Conservation (phyloP, 2,329 filamentous ascomycete genomes). For the Setomelanomma holmii region DNA sequence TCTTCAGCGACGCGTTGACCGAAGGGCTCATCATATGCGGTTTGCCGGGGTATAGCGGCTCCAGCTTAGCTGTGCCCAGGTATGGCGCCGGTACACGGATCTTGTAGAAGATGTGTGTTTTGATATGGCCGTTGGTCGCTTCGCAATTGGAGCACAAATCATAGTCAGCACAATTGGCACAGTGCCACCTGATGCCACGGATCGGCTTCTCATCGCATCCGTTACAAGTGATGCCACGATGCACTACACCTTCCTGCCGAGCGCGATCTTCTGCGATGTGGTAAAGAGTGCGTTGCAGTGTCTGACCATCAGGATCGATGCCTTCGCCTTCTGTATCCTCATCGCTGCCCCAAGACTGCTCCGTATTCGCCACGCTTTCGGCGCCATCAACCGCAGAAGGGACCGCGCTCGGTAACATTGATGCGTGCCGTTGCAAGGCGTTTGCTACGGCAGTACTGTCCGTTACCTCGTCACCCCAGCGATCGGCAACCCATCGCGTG, state of each 20-base stretch:
- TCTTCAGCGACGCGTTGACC: constrained; percentile 72
- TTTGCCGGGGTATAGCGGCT: constrained; percentile 60
- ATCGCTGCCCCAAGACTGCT: constrained; percentile 38
- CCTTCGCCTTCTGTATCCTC: constrained; percentile 51
- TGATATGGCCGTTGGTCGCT: constrained; percentile 74
- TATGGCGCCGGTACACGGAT: constrained; percentile 88
- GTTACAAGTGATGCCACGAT: constrained; percentile 92
- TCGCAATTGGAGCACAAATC: constrained; percentile 96
- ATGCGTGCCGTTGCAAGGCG: constrained; percentile 32
- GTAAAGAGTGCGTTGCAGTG: constrained; percentile 84
- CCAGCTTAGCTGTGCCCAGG: constrained; percentile 75
- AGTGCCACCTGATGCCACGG: constrained; percentile 89
- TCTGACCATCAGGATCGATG: constrained; percentile 67
- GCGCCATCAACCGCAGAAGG: constrained; percentile 20
- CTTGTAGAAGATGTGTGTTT: constrained; percentile 97
- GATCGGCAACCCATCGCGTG: constrained; percentile 18
- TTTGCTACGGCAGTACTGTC: constrained; percentile 18
- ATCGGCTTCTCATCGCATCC: constrained; percentile 88
- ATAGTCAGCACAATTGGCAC: constrained; percentile 94
- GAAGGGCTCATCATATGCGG: constrained; percentile 73
- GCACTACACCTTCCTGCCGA: constrained; percentile 76
- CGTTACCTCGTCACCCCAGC: constrained; percentile 18
- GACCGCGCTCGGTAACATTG: constrained; percentile 4
- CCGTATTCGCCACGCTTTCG: constrained; percentile 43
- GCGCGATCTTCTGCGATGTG: constrained; percentile 94